phyloP scores from a whole-genome alignment of 306 rosid genomes.

The Macrotyloma uniflorum region DNA sequence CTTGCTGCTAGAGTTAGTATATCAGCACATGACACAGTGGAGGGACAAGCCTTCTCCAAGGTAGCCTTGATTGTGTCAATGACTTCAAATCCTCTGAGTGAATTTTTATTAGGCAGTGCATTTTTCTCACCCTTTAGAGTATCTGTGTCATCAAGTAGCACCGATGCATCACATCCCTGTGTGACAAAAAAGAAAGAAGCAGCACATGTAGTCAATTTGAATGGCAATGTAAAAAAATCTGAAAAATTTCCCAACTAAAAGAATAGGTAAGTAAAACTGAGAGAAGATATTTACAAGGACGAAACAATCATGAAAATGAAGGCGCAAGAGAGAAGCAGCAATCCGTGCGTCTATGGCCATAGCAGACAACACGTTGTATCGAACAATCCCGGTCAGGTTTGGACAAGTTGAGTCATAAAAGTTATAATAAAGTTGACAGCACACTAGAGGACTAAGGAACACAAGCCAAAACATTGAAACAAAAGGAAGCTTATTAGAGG shows the following conservation, averaged over 20 bases:
- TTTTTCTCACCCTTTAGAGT: constrained; percentile 80
- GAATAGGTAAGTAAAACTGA: not conserved
- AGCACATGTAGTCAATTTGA: constrained; percentile 1
- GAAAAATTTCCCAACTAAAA: not conserved
- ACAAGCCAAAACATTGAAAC: constrained; percentile 53
- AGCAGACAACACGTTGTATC: constrained; percentile 62
- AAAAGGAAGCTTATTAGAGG: constrained; percentile 33
- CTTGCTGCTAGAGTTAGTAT: constrained; percentile 77
- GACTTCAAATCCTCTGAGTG: constrained; percentile 81
- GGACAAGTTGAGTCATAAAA: constrained; percentile 76
- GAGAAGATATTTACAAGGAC: constrained; percentile 54
- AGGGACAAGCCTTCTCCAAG: constrained; percentile 80
- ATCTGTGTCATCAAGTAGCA: constrained; percentile 76
- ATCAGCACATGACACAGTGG: constrained; percentile 86
- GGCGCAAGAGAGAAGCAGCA: constrained; percentile 94
- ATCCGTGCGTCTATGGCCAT: constrained; percentile 76
- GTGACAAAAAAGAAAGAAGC: not conserved
- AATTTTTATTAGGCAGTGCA: constrained; percentile 66
- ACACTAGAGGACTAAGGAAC: constrained; percentile 52
- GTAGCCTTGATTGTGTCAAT: constrained; percentile 75
- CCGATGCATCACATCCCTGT: constrained; percentile 88
- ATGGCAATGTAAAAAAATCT: not conserved
- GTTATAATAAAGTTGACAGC: constrained; percentile 69
- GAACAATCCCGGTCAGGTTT: constrained; percentile 56
- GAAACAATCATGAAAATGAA: constrained; percentile 94